phyloP scores from a whole-genome alignment of 495 filamentous ascomycete genomes.

The Thozetella sp. region DNA sequence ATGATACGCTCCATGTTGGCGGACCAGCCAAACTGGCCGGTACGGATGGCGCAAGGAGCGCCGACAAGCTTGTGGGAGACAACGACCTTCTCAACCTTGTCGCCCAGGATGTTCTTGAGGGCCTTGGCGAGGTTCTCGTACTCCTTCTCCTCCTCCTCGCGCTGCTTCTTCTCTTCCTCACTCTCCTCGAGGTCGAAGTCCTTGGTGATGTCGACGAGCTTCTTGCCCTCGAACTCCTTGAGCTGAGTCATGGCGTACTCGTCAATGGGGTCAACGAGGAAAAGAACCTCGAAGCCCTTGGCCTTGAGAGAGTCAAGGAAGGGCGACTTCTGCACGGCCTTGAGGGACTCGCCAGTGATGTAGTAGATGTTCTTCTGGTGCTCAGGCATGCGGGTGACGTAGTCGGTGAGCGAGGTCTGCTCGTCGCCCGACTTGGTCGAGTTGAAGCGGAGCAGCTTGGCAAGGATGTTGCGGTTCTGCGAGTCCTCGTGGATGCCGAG shows the following conservation, averaged over 20 bases:
- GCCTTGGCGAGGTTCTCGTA: conserved; percentile 91
- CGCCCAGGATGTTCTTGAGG: conserved; percentile 97
- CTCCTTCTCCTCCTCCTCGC: conserved; percentile 97
- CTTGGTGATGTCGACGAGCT: conserved; percentile 99
- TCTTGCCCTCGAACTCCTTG: conserved; percentile 99
- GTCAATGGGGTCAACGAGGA: conserved; percentile 98
- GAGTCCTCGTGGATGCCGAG: conserved; percentile 99
- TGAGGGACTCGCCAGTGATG: conserved; percentile 99
- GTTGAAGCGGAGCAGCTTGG: conserved; percentile 98
- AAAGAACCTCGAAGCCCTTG: conserved; percentile 99
- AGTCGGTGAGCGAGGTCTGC: conserved; percentile 90
- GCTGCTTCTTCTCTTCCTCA: conserved; percentile 97
- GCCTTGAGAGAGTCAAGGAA: conserved; percentile 99
- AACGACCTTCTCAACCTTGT: conserved; percentile 99
- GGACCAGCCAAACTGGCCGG: conserved; percentile 99
- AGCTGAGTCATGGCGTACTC: conserved; percentile 99
- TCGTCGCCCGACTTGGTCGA: conserved; percentile 99
- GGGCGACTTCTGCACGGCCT: conserved; percentile 95
- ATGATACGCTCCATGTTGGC: conserved; percentile 99
- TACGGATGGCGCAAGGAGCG: conserved; percentile 97
- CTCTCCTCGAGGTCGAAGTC: conserved; percentile 99
- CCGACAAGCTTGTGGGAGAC: conserved; percentile 97
- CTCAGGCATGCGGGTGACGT: conserved; percentile 97
- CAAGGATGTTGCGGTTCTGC: conserved; percentile 90
- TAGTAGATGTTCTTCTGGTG: conserved; percentile 99